phyloP scores from a whole-genome alignment of 768 basidiomycete genomes.

The Flagelloscypha sp. region DNA sequence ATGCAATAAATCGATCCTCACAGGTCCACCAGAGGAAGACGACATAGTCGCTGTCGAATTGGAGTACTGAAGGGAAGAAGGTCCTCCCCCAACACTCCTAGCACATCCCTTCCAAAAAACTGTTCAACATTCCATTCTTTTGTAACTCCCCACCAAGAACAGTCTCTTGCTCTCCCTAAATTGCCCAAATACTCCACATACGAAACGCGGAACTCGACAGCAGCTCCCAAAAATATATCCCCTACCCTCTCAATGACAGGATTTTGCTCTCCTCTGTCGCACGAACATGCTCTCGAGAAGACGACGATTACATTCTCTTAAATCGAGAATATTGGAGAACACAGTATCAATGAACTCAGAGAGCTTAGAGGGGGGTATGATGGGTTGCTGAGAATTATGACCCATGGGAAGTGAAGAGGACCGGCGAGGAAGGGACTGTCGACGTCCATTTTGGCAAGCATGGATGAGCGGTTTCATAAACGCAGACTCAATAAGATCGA shows the following conservation, averaged over 20 bases:
- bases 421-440: too few relatives aligned
- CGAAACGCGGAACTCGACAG: slow-evolving; percentile 53
- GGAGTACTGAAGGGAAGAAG: slow-evolving; percentile 25
- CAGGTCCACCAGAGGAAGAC: too few relatives aligned
- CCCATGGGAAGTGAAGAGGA: too few relatives aligned
- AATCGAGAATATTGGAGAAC: slow-evolving; percentile 80
- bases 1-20: slow-evolving; percentile 45
- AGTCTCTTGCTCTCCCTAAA: slow-evolving; percentile 44
- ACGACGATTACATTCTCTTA: slow-evolving; percentile 76
- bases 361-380: slow-evolving; percentile 48
- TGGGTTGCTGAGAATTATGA: slow-evolving; percentile 33
- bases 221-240: slow-evolving; percentile 54
- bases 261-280: slow-evolving; percentile 59
- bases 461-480: slow-evolving; percentile 37
- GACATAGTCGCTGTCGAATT: too few relatives aligned
- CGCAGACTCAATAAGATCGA: slow-evolving; percentile 73
- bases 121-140: too few relatives aligned
- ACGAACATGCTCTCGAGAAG: slow-evolving; percentile 84
- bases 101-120: too few relatives aligned
- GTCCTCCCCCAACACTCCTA: too few relatives aligned
- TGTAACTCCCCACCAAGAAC: slow-evolving; percentile 36
- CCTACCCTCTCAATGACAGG: slow-evolving; percentile 55
- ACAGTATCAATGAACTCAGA: slow-evolving; percentile 85
- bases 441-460: slow-evolving; percentile 30
- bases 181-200: slow-evolving; percentile 52